A percentile compares a stretch with the other conserved stretches of the same genome.
Conservation (phyloP, 768 basidiomycete genomes). For the Macrocybe gigantea region DNA sequence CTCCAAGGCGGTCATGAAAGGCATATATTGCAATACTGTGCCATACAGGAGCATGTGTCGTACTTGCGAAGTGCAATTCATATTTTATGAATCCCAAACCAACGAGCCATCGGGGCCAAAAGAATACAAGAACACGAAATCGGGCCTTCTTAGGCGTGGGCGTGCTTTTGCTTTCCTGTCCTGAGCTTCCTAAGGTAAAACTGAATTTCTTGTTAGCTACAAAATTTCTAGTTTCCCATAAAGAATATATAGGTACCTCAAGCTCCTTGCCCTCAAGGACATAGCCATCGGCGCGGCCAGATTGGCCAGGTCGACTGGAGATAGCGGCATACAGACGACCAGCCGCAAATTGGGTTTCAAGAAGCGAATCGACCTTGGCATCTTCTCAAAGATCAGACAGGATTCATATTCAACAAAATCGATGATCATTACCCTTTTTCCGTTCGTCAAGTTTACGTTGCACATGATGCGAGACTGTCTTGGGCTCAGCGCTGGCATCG, state of each 20-base stretch:
- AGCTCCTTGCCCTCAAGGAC: conserved; percentile 98
- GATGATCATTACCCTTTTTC: conserved; percentile 68
- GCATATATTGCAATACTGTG: too few species aligned
- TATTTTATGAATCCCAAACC: conserved; percentile 8
- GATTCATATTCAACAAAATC: neutral
- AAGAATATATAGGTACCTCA: conserved; percentile 53
- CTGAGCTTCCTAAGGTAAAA: conserved; percentile 95
- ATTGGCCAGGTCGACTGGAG: conserved; percentile 94
- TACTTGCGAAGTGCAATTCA: neutral
- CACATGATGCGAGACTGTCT: conserved; percentile 87
- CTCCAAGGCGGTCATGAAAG: too few species aligned
- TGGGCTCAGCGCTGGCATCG: conserved; percentile 47
- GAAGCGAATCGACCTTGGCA: conserved; percentile 85
- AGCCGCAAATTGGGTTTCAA: conserved; percentile 87
- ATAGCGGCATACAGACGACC: conserved; percentile 94
- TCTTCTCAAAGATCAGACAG: conserved; percentile 34
- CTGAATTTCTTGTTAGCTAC: conserved; percentile 33
- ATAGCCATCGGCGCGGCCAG: conserved; percentile 95
- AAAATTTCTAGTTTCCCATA: neutral
- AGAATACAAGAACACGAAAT: neutral
- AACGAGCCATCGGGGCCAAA: neutral
- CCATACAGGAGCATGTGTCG: too few species aligned
- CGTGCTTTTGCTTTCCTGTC: conserved; percentile 94
- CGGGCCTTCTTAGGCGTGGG: conserved; percentile 32
- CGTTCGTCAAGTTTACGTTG: conserved; percentile 83